Conservation (phyloP, 495 filamentous ascomycete genomes). For the Tuber microsphaerosporum region DNA sequence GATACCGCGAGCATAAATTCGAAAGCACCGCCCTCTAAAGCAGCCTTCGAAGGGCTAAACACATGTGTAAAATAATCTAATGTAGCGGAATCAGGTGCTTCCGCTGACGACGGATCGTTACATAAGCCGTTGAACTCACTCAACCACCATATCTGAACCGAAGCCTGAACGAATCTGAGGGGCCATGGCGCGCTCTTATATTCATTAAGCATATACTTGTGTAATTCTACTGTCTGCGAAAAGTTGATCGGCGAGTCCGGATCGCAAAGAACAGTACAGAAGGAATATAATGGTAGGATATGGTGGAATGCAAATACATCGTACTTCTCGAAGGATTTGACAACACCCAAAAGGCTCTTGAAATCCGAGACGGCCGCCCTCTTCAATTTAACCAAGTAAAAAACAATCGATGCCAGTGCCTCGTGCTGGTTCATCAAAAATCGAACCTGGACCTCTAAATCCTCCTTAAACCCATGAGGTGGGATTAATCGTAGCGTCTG, state of each 20-base stretch:
- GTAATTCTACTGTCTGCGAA: constrained; percentile 59
- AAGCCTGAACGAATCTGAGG: constrained; percentile 66
- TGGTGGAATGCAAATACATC: constrained; percentile 69
- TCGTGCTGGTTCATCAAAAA: constrained; percentile 83
- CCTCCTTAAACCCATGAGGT: constrained; percentile 57
- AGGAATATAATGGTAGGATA: constrained; percentile 65
- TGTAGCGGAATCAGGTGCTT: constrained; percentile 53
- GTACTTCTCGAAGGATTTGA: constrained; percentile 64
- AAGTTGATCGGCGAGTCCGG: constrained; percentile 56
- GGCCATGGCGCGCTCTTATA: constrained; percentile 61
- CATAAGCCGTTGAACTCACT: constrained; percentile 88
- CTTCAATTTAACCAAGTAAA: constrained; percentile 66
- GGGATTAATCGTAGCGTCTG: constrained; percentile 59
- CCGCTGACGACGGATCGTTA: constrained; percentile 57
- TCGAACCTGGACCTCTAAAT: constrained; percentile 61
- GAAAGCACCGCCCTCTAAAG: constrained; percentile 83
- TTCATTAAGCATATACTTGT: constrained; percentile 57
- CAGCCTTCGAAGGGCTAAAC: constrained; percentile 44
- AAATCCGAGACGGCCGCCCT: constrained; percentile 66
- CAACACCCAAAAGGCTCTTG: constrained; percentile 54
- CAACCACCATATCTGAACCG: constrained; percentile 72
- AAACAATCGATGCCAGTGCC: constrained; percentile 66
- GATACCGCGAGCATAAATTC: constrained; percentile 82
- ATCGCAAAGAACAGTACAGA: constrained; percentile 66
- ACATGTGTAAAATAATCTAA: constrained; percentile 48